phyloP scores from a whole-genome alignment of 176 grass and related monocot genomes.

The Elymus sibiricus region DNA sequence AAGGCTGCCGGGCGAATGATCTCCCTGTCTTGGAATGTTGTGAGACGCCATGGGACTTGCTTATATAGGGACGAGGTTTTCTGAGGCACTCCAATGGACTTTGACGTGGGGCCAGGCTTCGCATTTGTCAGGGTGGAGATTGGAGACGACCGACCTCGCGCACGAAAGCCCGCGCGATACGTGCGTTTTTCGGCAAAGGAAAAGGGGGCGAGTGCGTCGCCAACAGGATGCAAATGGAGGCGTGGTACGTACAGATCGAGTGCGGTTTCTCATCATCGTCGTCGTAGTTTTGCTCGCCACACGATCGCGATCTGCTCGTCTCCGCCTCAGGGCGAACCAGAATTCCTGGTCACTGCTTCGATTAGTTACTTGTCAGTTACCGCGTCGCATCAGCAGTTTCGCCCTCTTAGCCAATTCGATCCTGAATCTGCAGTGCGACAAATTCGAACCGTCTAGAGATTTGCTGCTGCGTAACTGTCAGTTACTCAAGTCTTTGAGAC shows the following conservation, averaged over 20 bases:
- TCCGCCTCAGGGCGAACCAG: not conserved
- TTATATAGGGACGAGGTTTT: slow-evolving; percentile 19
- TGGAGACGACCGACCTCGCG: slow-evolving; percentile 25
- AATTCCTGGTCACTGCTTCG: not conserved
- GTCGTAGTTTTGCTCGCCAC: slow-evolving; percentile 25
- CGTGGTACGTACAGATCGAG: slow-evolving; percentile 5
- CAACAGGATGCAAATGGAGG: not conserved
- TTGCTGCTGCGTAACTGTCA: not conserved
- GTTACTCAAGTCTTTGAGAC: not conserved
- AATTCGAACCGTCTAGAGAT: not conserved
- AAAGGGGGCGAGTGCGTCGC: not conserved
- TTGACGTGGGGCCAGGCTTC: slow-evolving; percentile 21
- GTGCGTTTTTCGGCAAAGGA: slow-evolving; percentile 8
- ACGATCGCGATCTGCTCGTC: not conserved
- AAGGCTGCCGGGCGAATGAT: slow-evolving; percentile 12
- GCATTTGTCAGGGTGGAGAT: not conserved
- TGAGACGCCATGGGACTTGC: not conserved
- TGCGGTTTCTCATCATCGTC: slow-evolving; percentile 25
- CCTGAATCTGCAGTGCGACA: not conserved
- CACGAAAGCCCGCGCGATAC: slow-evolving; percentile 18
- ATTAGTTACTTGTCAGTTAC: not conserved
- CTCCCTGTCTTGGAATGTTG: slow-evolving; percentile 38
- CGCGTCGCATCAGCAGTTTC: not conserved
- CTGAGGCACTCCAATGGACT: slow-evolving; percentile 3
- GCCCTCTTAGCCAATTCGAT: not conserved